A percentile compares a stretch with the other conserved stretches of the same genome.
phyloP scores from a whole-genome alignment of 495 filamentous ascomycete species.

The Tirmania nivea region DNA sequence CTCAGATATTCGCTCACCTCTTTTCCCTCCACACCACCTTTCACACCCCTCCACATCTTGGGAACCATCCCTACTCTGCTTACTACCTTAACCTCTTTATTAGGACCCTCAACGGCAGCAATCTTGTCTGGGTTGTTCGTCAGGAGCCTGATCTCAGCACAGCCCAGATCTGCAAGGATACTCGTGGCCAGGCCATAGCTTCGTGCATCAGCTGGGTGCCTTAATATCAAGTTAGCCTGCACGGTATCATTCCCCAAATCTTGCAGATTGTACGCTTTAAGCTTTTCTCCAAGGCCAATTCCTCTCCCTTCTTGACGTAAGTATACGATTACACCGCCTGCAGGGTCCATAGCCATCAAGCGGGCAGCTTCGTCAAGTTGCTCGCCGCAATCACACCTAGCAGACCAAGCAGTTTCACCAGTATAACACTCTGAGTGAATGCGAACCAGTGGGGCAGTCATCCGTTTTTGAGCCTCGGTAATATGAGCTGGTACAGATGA shows the following conservation, averaged over 20 bases:
- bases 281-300: constrained; percentile 81
- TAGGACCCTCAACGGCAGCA: constrained; percentile 63
- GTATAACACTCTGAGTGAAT: constrained; percentile 99
- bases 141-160: constrained; percentile 53
- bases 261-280: constrained; percentile 95
- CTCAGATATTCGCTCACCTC: constrained; percentile 85
- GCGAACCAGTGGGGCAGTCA: constrained; percentile 44
- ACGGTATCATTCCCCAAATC: constrained; percentile 90
- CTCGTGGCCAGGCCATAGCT: constrained; percentile 89
- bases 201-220: constrained; percentile 84
- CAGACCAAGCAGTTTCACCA: constrained; percentile 93
- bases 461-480: constrained; percentile 8
- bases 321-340: constrained; percentile 83
- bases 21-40: constrained; percentile 57
- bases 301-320: constrained; percentile 88
- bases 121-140: constrained; percentile 99
- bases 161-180: constrained; percentile 70
- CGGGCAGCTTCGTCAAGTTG: constrained; percentile 91
- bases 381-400: constrained; percentile 92
- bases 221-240: constrained; percentile 74
- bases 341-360: constrained; percentile 64
- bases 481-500: background rate
- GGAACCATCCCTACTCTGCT: constrained; percentile 91
- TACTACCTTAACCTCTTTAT: constrained; percentile 40
- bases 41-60: constrained; percentile 72